Evolutionary conservation across 352 stramenopile species (phyloP).

Genomic region (Aphanomyces stellatus): DNA sequence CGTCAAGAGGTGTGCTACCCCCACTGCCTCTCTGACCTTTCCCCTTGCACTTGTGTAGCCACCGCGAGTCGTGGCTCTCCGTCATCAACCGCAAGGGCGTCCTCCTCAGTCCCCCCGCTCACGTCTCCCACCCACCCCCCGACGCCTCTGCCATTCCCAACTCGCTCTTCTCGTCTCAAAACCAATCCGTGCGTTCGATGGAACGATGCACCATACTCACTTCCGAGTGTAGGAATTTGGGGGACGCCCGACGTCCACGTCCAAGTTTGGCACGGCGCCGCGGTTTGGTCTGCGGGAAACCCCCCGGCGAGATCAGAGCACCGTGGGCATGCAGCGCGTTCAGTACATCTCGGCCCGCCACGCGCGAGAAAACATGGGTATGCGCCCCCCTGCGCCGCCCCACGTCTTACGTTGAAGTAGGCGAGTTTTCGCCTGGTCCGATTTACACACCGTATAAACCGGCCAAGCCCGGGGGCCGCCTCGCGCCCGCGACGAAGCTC

Average conservation of each 20-base stretch:
- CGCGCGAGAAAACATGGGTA: slow-evolving; percentile 73
- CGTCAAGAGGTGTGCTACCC: slow-evolving; percentile 29
- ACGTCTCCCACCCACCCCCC: neutral
- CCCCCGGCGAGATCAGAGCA: slow-evolving; percentile 24
- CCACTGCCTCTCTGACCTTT: too few species aligned
- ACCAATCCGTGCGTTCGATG: slow-evolving; percentile 12
- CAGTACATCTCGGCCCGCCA: slow-evolving; percentile 71
- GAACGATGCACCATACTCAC: neutral
- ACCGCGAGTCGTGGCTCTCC: slow-evolving; percentile 68
- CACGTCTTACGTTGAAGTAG: neutral
- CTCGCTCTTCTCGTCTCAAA: slow-evolving; percentile 1
- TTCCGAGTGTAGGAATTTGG: neutral
- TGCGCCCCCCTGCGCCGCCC: neutral
- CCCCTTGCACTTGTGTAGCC: neutral
- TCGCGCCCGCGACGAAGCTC: slow-evolving; percentile 44
- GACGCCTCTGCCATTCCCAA: neutral
- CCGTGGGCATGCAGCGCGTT: slow-evolving; percentile 42
- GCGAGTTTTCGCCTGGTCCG: slow-evolving; percentile 73
- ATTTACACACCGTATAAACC: slow-evolving; percentile 74
- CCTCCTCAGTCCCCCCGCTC: slow-evolving; percentile 53
- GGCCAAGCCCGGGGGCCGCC: slow-evolving; percentile 46
- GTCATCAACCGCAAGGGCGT: slow-evolving; percentile 79
- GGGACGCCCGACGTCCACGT: neutral
- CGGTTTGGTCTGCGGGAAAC: slow-evolving; percentile 55
- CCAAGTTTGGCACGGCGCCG: slow-evolving; percentile 58